Conservation (phyloP, 306 rosid species). For the Hylodesmum podocarpum region DNA sequence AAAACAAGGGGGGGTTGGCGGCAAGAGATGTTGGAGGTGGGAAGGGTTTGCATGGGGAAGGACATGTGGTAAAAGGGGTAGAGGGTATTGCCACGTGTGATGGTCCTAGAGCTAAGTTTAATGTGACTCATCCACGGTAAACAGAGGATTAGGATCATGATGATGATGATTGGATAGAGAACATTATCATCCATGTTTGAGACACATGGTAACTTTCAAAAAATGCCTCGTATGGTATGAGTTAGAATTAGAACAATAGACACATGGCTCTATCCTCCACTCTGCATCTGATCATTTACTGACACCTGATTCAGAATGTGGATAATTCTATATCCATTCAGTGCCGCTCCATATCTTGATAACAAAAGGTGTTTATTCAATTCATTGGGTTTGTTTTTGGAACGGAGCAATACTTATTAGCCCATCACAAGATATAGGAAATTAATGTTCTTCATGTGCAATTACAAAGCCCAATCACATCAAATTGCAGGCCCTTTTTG, state of each 20-base stretch:
- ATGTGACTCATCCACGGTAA: conserved; percentile 20
- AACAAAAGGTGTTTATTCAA: background rate
- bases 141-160: background rate
- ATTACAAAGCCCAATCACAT: background rate
- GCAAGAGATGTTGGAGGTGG: conserved; percentile 37
- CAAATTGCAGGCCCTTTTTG: background rate
- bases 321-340: no score
- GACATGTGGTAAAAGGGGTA: conserved; percentile 40
- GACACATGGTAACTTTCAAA: conserved; percentile 32
- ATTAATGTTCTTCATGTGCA: background rate
- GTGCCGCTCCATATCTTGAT: no score
- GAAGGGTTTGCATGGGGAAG: conserved; percentile 41
- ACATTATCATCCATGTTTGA: background rate
- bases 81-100: conserved; percentile 43
- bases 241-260: no score
- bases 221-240: background rate
- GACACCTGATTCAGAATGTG: no score
- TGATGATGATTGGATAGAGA: background rate
- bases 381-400: background rate
- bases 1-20: conserved; percentile 37
- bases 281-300: no score
- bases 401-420: background rate
- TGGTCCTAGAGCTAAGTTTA: background rate
- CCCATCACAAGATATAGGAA: background rate
- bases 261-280: no score